phyloP scores from a whole-genome alignment of 176 grass and related monocot species.

The Echinochloa phyllopogon region DNA sequence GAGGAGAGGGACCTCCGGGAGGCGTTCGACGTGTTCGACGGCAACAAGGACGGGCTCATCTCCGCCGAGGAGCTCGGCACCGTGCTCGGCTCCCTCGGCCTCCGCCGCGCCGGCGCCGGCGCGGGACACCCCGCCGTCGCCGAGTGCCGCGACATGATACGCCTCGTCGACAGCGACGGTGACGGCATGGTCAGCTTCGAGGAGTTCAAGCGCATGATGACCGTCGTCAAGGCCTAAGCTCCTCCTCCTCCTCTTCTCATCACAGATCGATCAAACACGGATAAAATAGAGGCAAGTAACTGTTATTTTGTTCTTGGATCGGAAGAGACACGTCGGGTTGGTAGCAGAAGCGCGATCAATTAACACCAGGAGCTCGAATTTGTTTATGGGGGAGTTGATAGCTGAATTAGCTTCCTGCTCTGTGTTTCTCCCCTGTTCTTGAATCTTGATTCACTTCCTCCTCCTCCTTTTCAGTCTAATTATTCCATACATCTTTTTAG shows the following conservation, averaged over 20 bases:
- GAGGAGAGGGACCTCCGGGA: slow-evolving; percentile 80
- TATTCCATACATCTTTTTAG: slow-evolving; percentile 18
- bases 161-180: slow-evolving; percentile 78
- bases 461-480: not conserved
- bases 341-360: slow-evolving; percentile 36
- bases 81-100: slow-evolving; percentile 72
- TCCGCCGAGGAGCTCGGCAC: slow-evolving; percentile 83
- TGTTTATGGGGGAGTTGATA: slow-evolving; percentile 24
- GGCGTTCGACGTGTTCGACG: slow-evolving; percentile 92
- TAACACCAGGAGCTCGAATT: slow-evolving; percentile 21
- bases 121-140: slow-evolving; percentile 45
- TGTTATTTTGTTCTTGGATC: slow-evolving; percentile 43
- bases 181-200: slow-evolving; percentile 93
- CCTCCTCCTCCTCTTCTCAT: not conserved
- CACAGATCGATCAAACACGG: not conserved
- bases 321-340: not conserved
- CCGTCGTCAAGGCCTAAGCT: slow-evolving; percentile 57
- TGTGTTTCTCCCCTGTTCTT: slow-evolving; percentile 48
- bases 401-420: slow-evolving; percentile 40
- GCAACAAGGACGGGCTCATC: slow-evolving; percentile 87
- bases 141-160: slow-evolving; percentile 92
- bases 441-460: slow-evolving; percentile 8
- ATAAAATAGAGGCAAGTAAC: slow-evolving; percentile 10
- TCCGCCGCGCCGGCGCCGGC: slow-evolving; percentile 53
- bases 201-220: slow-evolving; percentile 99